Evolutionary conservation across 2,329 filamentous ascomycete genomes (phyloP).

Genomic region (Pseudopithomyces maydicus): DNA sequence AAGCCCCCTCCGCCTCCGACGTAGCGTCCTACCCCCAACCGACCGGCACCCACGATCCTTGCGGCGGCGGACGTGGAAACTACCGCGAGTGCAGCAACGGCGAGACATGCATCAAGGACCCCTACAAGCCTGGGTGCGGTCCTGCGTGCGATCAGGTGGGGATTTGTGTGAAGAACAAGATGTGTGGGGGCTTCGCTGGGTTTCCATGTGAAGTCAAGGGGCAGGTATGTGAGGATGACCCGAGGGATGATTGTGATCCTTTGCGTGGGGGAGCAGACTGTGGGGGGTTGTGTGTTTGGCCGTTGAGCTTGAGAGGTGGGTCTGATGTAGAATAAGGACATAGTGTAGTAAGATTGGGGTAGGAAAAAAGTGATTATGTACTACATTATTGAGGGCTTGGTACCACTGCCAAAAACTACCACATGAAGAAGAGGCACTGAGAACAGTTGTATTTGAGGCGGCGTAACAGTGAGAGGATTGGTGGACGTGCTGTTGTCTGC

Average conservation of each 20-base stretch:
- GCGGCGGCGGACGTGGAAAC: constrained; percentile 31
- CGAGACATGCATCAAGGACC: constrained; percentile 38
- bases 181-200: constrained; percentile 51
- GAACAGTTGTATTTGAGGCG: too few relatives aligned
- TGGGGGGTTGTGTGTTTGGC: constrained; percentile 48
- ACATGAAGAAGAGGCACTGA: too few relatives aligned
- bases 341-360: too few relatives aligned
- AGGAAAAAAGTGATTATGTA: too few relatives aligned
- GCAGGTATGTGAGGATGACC: constrained; percentile 50
- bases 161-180: constrained; percentile 40
- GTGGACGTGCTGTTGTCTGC: too few relatives aligned
- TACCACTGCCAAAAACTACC: too few relatives aligned
- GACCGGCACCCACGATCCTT: constrained; percentile 23
- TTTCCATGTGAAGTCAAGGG: constrained; percentile 35
- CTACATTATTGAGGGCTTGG: too few relatives aligned
- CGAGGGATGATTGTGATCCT: constrained; percentile 49
- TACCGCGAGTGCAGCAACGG: constrained; percentile 16
- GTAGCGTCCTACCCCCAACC: constrained; percentile 2
- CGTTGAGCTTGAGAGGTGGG: constrained; percentile 3
- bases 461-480: too few relatives aligned
- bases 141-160: constrained; percentile 38
- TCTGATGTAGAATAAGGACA: too few relatives aligned
- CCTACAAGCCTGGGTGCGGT: constrained; percentile 35
- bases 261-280: constrained; percentile 49
- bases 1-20: background rate